Conservation (phyloP, 768 basidiomycete genomes). For the Austroboletus eburneus region DNA sequence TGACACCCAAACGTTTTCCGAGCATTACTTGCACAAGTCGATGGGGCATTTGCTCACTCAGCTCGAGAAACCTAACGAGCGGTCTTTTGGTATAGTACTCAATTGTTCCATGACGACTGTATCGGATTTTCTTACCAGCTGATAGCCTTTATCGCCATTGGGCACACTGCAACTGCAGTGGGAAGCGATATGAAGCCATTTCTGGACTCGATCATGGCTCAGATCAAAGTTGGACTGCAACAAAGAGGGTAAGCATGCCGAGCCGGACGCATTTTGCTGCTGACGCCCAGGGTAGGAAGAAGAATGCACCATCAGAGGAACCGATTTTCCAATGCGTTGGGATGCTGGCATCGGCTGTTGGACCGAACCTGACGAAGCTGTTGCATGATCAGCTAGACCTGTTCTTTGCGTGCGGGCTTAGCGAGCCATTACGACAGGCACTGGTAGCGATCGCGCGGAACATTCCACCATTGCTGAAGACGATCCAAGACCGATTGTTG, state of each 20-base stretch:
- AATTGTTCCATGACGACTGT: conserved; percentile 10
- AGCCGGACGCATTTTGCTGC: not conserved
- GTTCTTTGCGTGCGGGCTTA: conserved; percentile 93
- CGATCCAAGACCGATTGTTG: conserved; percentile 92
- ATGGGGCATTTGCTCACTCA: conserved; percentile 90
- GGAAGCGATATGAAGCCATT: conserved; percentile 95
- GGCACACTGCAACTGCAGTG: conserved; percentile 88
- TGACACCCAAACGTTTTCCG: conserved; percentile 88
- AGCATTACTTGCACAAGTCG: conserved; percentile 86
- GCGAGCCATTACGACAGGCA: conserved; percentile 82
- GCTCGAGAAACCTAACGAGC: conserved; percentile 83
- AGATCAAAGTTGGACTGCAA: conserved; percentile 87
- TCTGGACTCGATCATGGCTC: conserved; percentile 83
- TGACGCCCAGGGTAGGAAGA: conserved; percentile 46
- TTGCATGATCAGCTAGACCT: conserved; percentile 95
- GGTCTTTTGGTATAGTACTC: conserved; percentile 75
- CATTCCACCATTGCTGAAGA: conserved; percentile 86
- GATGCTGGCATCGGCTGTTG: conserved; percentile 93
- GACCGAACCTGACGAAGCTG: conserved; percentile 91
- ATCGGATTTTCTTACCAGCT: conserved; percentile 1
- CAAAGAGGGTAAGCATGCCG: conserved; percentile 63
- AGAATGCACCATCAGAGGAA: conserved; percentile 90
- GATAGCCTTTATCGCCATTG: conserved; percentile 91
- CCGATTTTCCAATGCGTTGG: conserved; percentile 97
- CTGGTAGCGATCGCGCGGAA: conserved; percentile 78